Evolutionary conservation across 805 yeast genomes (phyloP).

Genomic region (Metschnikowia arizonensis): DNA sequence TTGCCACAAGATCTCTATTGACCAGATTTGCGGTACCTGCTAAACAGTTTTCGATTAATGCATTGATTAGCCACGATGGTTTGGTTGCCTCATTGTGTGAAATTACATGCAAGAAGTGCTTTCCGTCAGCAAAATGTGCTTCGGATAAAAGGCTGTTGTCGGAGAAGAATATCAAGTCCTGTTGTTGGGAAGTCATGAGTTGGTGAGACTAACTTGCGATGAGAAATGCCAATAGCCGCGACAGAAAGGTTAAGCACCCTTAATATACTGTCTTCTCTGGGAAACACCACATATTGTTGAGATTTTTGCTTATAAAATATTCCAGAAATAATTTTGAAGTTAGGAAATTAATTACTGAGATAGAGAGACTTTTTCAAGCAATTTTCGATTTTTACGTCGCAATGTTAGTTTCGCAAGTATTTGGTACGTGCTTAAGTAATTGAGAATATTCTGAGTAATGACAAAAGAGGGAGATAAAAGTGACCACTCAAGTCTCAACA

Average conservation of each 20-base stretch:
- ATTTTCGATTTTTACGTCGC: background rate
- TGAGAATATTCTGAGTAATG: background rate
- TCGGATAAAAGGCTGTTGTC: slow-evolving; percentile 46
- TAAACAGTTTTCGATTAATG: slow-evolving; percentile 50
- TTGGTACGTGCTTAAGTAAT: background rate
- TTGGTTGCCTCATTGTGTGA: slow-evolving; percentile 47
- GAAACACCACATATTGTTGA: background rate
- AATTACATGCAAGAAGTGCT: slow-evolving; percentile 23
- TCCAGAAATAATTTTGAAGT: background rate
- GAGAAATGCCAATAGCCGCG: slow-evolving; percentile 1
- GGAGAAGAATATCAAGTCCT: slow-evolving; percentile 51
- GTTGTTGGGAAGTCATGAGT: slow-evolving; percentile 41
- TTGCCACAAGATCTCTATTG: slow-evolving; percentile 24
- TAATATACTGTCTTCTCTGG: background rate
- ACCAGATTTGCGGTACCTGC: slow-evolving; percentile 45
- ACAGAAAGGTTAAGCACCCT: background rate
- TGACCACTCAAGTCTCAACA: no score
- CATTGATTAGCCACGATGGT: slow-evolving; percentile 59
- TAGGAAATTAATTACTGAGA: background rate
- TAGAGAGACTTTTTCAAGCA: background rate
- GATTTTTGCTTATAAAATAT: background rate
- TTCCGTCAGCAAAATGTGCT: slow-evolving; percentile 15
- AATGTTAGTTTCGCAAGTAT: background rate
- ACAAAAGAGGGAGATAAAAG: no score
- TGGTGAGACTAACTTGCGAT: background rate